Percentiles rank a stretch among this genome's conserved stretches.
Conservation (phyloP, 2,329 filamentous ascomycete species). For the Hymenoscyphus fraxineus region DNA sequence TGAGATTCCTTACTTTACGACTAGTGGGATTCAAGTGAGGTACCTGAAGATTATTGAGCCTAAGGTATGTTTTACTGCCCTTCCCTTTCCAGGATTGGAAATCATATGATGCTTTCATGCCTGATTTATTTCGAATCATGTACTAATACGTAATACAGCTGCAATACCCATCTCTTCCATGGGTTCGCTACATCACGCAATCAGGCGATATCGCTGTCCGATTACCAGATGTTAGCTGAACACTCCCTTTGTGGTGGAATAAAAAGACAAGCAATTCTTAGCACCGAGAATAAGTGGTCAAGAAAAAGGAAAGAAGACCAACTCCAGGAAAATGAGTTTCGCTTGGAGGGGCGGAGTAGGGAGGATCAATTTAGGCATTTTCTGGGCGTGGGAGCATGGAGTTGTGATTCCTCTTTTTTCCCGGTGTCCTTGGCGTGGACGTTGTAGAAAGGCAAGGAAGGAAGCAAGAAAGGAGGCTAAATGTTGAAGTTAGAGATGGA, state of each 20-base stretch:
- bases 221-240: conserved; percentile 63
- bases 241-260: not conserved
- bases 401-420: not conserved
- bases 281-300: not conserved
- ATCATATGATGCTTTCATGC: not conserved
- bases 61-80: conserved; percentile 62
- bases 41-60: conserved; percentile 99
- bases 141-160: conserved; percentile 52
- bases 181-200: conserved; percentile 98
- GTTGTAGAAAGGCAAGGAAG: no score
- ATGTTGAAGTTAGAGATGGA: no score
- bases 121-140: not conserved
- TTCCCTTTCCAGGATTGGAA: not conserved
- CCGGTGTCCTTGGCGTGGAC: no score
- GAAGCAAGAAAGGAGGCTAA: no score
- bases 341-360: not conserved
- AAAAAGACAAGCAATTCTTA: not conserved
- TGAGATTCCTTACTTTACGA: conserved; percentile 99
- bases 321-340: not conserved
- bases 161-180: conserved; percentile 96
- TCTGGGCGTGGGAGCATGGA: conserved; percentile 1
- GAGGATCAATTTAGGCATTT: not conserved
- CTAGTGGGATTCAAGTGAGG: conserved; percentile 94
- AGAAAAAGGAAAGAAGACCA: not conserved
- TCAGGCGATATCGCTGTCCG: conserved; percentile 94